These are phyloP conservation scores for Cajanus cajan DNA, from an alignment of 306 rosid species.

Conservation along the genomic window DNA sequence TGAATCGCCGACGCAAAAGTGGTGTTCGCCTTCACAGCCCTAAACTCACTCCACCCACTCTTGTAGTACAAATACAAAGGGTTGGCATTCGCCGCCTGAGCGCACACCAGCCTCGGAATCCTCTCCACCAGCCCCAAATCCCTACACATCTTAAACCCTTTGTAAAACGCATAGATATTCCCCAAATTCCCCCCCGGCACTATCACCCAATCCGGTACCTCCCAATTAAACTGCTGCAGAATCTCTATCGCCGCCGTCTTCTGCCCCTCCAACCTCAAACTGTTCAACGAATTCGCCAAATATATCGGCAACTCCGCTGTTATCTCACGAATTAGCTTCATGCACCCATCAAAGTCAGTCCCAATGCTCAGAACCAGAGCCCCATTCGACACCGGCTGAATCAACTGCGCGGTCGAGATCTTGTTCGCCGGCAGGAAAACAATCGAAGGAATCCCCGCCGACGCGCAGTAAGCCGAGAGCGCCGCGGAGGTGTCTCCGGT, in stretches of 20 bases:
- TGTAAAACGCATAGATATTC: slow-evolving; percentile 78
- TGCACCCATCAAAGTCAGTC: slow-evolving; percentile 84
- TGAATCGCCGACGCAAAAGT: slow-evolving; percentile 86
- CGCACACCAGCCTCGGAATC: slow-evolving; percentile 77
- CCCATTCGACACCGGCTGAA: slow-evolving; percentile 80
- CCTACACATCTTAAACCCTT: slow-evolving; percentile 82
- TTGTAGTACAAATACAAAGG: slow-evolving; percentile 70
- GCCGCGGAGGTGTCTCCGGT: slow-evolving; percentile 86
- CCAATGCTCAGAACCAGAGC: slow-evolving; percentile 72
- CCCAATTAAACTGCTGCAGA: slow-evolving; percentile 83
- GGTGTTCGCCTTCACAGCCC: slow-evolving; percentile 52
- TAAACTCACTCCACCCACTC: slow-evolving; percentile 63
- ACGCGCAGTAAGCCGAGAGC: slow-evolving; percentile 74
- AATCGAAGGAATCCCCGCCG: slow-evolving; percentile 79
- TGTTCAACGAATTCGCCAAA: slow-evolving; percentile 74
- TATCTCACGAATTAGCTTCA: slow-evolving; percentile 77
- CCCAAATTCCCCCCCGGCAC: slow-evolving; percentile 83
- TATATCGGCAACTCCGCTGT: slow-evolving; percentile 76
- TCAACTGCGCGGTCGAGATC: slow-evolving; percentile 77
- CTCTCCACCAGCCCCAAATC: slow-evolving; percentile 71
- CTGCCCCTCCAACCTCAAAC: slow-evolving; percentile 77
- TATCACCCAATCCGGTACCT: slow-evolving; percentile 88
- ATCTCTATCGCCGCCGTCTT: slow-evolving; percentile 86
- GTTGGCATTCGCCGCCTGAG: slow-evolving; percentile 82
- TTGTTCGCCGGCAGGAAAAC: slow-evolving; percentile 83